Evolutionary conservation across 305 asterid genomes (phyloP), one percentile per base, ranked within the genome.

Genomic region (Fraxinus floribunda): DNA sequence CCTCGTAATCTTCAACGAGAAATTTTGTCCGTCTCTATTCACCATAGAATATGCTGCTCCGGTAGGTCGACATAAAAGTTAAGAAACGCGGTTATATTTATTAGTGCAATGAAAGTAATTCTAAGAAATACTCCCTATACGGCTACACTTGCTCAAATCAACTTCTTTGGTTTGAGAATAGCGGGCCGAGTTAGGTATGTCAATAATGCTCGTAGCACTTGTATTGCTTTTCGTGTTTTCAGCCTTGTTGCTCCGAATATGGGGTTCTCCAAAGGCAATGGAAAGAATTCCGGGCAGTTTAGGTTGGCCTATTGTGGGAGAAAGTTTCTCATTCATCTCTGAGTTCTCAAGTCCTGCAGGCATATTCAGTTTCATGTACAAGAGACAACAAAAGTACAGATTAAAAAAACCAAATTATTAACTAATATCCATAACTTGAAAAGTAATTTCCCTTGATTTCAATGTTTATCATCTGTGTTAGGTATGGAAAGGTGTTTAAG

Each of bases 401-500:
- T 29, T 41, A 35, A 49, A 49, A 5, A 8, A 76, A 52, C 13
- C 35, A 8, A 60, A 49, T 4, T 26, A 3, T 20, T 7, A 7
- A 66, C 34, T 35, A 15, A 32, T 20, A 18, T 75, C 35, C 3
- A 18, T 39, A 41, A 72, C 5, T 60, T 71, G 4, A 36, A 26
- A 24, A 76, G 29, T 57, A n/a, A 1, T n/a, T n/a, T 79, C 36
- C 74, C 22, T 52, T 82, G n/a, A 79, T 57, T 70, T 71, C 39
- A 7, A 44, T 46, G n/a, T 44, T 29, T 72, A 0, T 20, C 81
- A 75, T 36, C n/a, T 49, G 39, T 34, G 30, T 64, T 78, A 94
- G 97, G 90, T 92, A 89, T 13, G 97, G 97, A 7, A 94, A 94
- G 87, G 96, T 94, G 84, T 94, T 94, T 80, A 94, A 92, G 90